Evolutionary conservation across 495 filamentous ascomycete species (phyloP), one percentile per base, ranked within the genome.

Genomic region (Chaetomium fimeti): DNA sequence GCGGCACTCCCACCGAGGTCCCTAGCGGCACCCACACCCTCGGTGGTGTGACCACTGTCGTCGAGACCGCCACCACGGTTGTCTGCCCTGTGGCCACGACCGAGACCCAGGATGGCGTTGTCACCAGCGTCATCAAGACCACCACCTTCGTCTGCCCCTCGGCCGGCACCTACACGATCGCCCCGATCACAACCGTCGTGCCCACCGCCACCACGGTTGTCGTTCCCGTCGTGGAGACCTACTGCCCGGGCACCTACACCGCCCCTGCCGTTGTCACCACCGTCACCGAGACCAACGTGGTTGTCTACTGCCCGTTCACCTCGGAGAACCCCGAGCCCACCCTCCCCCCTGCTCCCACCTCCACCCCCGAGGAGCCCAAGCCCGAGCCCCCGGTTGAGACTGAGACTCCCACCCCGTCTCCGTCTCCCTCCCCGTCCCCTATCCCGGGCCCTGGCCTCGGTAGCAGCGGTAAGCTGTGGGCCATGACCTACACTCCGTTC

Each of bases 401-500:
- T 8, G 48, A 11, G 48, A 7, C 24, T 11, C 20, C 47, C 0
- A 25, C 47, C 22, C 24, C 63, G 15, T 43, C 62, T 49, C 49
- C 66, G 5, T 57, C 66, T 25, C 64, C 75, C 1, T 43, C 62
- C 45, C 49, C 66, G 5, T 57, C 66, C 28, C 64, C 75, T 16
- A 12, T 18, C 43, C 45, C 45, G 13, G 64, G 70, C 63, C 49
- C 47, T 24, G 28, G 25, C 40, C 69, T 72, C 45, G 79, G 79
- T 71, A 79, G 78, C 57, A 79, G 77, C 66, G 82, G 82, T 59
- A 75, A 82, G 76, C 82, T 87, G 73, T 96, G 90, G 88, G 90
- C 88, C 80, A 91, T 97, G 72, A 91, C 94, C 68, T 98, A 96
- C 85, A 92, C 91, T 47, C 91, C 93, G 22, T 98, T 92, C 81